Evolutionary conservation across 768 basidiomycete species (phyloP).

Genomic region (Pisolithus marmoratus): DNA sequence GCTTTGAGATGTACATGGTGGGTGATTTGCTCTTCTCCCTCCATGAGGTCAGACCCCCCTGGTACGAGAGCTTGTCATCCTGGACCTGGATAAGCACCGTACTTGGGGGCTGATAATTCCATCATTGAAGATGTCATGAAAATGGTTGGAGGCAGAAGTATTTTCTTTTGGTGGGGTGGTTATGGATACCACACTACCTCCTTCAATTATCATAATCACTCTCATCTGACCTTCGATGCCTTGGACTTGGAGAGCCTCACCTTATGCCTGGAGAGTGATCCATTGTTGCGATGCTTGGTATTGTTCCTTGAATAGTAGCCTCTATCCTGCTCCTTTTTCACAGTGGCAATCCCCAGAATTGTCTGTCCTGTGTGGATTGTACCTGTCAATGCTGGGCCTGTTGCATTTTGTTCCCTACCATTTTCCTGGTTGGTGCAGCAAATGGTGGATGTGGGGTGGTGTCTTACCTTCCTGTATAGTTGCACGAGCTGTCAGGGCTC

Average conservation of each 20-base stretch:
- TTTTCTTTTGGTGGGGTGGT: too few species aligned
- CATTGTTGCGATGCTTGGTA: constrained; percentile 16
- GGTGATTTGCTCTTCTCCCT: constrained; percentile 97
- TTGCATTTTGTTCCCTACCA: constrained; percentile 5
- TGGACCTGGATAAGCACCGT: constrained; percentile 98
- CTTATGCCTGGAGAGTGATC: constrained; percentile 22
- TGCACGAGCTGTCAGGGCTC: constrained; percentile 28
- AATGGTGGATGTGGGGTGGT: background rate
- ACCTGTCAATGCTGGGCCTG: constrained; percentile 8
- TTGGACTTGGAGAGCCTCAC: background rate
- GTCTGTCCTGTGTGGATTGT: constrained; percentile 19
- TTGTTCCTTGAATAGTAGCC: constrained; percentile 12
- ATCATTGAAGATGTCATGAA: too few species aligned
- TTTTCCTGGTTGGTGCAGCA: constrained; percentile 20
- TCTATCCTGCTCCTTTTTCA: constrained; percentile 7
- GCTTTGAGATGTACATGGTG: constrained; percentile 91
- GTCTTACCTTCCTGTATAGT: constrained; percentile 9
- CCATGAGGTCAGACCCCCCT: constrained; percentile 92
- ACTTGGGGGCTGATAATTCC: constrained; percentile 92
- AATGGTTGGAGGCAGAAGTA: too few species aligned
- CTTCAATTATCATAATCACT: too few species aligned
- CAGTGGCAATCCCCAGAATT: constrained; percentile 14
- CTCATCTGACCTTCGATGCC: constrained; percentile 19
- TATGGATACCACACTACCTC: too few species aligned
- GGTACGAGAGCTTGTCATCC: constrained; percentile 89